phyloP scores from a whole-genome alignment of 306 rosid species.

The Lathyrus oleraceus region DNA sequence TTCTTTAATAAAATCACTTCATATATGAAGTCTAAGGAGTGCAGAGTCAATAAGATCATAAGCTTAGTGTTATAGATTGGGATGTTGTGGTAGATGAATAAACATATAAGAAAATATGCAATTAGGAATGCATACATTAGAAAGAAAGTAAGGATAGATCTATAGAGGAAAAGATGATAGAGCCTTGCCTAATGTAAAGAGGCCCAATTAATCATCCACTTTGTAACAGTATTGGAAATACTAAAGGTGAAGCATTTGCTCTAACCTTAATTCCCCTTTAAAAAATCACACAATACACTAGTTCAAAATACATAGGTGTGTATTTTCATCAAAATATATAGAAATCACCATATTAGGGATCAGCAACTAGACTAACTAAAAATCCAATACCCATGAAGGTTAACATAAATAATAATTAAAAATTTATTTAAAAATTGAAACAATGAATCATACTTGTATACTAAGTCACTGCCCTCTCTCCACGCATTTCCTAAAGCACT shows the following conservation, averaged over 20 bases:
- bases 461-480: slow-evolving; percentile 74
- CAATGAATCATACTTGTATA: slow-evolving; percentile 64
- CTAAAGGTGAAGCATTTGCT: slow-evolving; percentile 9
- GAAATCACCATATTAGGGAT: neutral
- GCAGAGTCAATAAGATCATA: slow-evolving; percentile 6
- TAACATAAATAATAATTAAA: neutral
- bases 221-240: slow-evolving; percentile 7
- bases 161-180: neutral
- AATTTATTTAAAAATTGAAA: neutral
- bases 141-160: neutral
- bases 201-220: slow-evolving; percentile 3
- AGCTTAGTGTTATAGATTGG: neutral
- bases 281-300: slow-evolving; percentile 5
- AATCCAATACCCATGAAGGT: neutral
- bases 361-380: slow-evolving; percentile 11
- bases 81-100: neutral
- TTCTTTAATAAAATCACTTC: slow-evolving; percentile 2
- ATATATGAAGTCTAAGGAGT: slow-evolving; percentile 2
- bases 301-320: slow-evolving; percentile 1
- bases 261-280: neutral
- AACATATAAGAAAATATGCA: neutral
- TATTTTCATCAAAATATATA: slow-evolving; percentile 19
- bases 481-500: slow-evolving; percentile 84
- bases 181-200: neutral
- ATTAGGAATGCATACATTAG: neutral